phyloP scores from a whole-genome alignment of 2,329 filamentous ascomycete genomes.

The Alternaria dauci region DNA sequence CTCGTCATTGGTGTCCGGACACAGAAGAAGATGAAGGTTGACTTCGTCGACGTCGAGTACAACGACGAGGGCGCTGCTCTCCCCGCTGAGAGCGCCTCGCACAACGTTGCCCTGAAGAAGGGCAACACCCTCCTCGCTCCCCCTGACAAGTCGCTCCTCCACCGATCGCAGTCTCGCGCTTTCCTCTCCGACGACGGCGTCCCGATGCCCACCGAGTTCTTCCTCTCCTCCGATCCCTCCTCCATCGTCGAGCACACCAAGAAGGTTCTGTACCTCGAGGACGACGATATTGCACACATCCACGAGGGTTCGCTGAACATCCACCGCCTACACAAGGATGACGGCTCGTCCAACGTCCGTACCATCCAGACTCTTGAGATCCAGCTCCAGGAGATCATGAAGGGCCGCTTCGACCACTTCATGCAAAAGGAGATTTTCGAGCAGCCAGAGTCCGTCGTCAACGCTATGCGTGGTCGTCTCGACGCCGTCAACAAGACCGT shows the following conservation, averaged over 20 bases:
- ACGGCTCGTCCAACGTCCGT: conserved; percentile 95
- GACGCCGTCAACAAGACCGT: conserved; percentile 93
- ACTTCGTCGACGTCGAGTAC: conserved; percentile 99
- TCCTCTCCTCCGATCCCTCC: conserved; percentile 97
- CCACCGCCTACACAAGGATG: conserved; percentile 95
- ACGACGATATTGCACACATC: conserved; percentile 99
- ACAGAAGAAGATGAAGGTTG: conserved; percentile 99
- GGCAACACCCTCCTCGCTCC: conserved; percentile 71
- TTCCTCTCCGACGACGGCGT: conserved; percentile 99
- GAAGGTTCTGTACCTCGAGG: conserved; percentile 99
- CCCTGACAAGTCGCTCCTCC: conserved; percentile 95
- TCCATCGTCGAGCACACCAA: conserved; percentile 99
- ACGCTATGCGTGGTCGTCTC: conserved; percentile 99
- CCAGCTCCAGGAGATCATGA: conserved; percentile 99
- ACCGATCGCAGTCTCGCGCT: conserved; percentile 96
- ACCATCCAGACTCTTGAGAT: conserved; percentile 98
- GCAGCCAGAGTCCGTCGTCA: conserved; percentile 98
- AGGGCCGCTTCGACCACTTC: conserved; percentile 99
- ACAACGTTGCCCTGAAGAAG: conserved; percentile 98
- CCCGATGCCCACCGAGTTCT: conserved; percentile 98
- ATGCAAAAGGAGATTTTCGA: conserved; percentile 99
- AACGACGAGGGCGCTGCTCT: conserved; percentile 80
- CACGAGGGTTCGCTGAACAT: conserved; percentile 99
- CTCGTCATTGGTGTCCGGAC: conserved; percentile 97
- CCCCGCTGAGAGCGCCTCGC: conserved; percentile 90